These are phyloP conservation scores for Pneumocystis sp. DNA, from an alignment of 1,139 yeast species.

Conservation along the genomic window DNA sequence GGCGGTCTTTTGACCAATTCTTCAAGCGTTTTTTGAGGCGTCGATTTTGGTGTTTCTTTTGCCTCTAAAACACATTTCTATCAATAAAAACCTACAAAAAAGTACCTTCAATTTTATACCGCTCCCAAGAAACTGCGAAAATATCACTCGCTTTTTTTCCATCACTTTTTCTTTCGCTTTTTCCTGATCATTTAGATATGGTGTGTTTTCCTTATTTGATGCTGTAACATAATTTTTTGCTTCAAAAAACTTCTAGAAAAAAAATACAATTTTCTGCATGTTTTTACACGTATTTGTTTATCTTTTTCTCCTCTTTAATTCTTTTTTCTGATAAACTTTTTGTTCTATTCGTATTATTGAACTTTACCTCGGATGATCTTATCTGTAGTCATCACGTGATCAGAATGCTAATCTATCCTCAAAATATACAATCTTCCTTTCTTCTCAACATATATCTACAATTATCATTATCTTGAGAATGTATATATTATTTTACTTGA, in stretches of 20 bases:
- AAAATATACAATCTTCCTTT: no score
- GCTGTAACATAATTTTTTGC: background rate
- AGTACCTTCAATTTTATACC: background rate
- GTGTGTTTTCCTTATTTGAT: background rate
- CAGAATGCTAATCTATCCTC: no score
- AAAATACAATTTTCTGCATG: background rate
- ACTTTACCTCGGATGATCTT: no score
- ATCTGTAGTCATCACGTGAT: no score
- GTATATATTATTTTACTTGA: no score
- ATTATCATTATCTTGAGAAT: no score
- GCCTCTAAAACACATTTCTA: background rate
- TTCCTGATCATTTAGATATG: background rate
- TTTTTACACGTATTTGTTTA: background rate
- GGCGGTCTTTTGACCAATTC: conserved; percentile 1
- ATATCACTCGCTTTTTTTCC: conserved; percentile 5
- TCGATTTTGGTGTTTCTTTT: background rate
- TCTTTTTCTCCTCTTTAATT: background rate
- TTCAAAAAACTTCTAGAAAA: background rate
- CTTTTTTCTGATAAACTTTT: background rate
- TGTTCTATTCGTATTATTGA: background rate
- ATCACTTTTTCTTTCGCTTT: background rate
- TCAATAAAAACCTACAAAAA: background rate
- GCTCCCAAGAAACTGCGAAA: conserved; percentile 5
- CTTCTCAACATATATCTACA: no score
- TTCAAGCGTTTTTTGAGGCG: background rate